Evolutionary conservation across 257 asterid species (phyloP).

Genomic region (Nyctanthes arbortristis): DNA sequence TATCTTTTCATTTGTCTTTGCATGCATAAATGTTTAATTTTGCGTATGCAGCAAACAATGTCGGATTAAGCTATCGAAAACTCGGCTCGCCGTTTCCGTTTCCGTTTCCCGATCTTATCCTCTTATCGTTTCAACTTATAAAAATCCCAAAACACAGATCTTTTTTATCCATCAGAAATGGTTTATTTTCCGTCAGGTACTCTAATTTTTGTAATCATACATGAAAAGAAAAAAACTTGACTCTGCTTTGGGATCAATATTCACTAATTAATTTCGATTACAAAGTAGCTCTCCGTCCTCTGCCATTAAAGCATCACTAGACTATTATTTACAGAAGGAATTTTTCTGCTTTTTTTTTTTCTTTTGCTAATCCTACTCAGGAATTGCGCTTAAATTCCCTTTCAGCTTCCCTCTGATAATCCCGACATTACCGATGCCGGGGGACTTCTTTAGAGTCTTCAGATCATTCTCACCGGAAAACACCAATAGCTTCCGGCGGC

Average conservation of each 20-base stretch:
- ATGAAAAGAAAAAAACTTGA: slow-evolving; percentile 3
- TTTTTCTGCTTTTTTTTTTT: too few species aligned
- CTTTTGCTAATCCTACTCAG: slow-evolving; percentile 86
- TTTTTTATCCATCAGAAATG: too few species aligned
- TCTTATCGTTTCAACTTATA: too few species aligned
- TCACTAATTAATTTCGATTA: not conserved
- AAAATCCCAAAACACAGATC: too few species aligned
- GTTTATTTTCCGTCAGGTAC: not conserved
- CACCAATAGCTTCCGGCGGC: slow-evolving; percentile 41
- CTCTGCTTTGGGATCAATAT: slow-evolving; percentile 7
- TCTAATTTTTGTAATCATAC: slow-evolving; percentile 25
- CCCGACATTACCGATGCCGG: slow-evolving; percentile 35
- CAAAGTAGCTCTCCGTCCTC: slow-evolving; percentile 1
- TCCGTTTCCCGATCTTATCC: too few species aligned
- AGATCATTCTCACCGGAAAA: slow-evolving; percentile 32
- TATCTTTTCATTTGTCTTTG: slow-evolving; percentile 2
- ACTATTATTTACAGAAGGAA: slow-evolving; percentile 37
- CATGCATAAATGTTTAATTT: slow-evolving; percentile 20
- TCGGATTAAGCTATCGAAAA: too few species aligned
- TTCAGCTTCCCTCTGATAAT: slow-evolving; percentile 45
- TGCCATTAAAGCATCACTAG: not conserved
- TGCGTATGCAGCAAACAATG: slow-evolving; percentile 29
- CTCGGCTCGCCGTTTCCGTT: too few species aligned
- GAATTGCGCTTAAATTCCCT: slow-evolving; percentile 66
- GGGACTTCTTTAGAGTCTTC: slow-evolving; percentile 19